Base-by-base conservation (phyloP, 768 basidiomycete genomes). In the Suillus occidentalis region DNA sequence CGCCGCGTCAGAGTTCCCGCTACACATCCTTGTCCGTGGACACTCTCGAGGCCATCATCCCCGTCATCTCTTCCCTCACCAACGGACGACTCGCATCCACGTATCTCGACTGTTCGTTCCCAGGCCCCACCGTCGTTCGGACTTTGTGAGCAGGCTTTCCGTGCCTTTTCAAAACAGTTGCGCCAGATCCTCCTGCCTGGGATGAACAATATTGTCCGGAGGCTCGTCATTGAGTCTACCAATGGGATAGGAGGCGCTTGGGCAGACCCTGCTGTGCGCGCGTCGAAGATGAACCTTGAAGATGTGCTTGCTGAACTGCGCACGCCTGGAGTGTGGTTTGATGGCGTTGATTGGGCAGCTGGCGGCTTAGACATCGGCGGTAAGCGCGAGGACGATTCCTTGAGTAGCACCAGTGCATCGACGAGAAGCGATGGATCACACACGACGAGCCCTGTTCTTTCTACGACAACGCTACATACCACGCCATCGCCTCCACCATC, bases 381-480 rank as follows among this genome's bases (percentile, higher is more conserved):
- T 28, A 72, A 67, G 22, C 52, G 83, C 49, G 84, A 85, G 56
- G 84, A 84, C 62, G 83, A 85, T 65, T 80, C 85, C 3, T 80
- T 78, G 34, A 81, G 82, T 63, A 77, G 69, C 31, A 73, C 71
- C 22, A 78, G 75, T 60, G 73, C 81, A 18, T 81, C 83, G 28
- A 81, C 81, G n/a, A 80, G 80, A 58, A 83, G 81, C 52, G 81
- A 81, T 59, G 81, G 79, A 9, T 88, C 87, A 6, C 87, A 88
- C 25, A 80, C 73, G 66, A 91, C 90, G 22, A 91, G 89, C 67
- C 91, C 90, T 0, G 89, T 91, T 4, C 72, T 91, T 34, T 90
- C 89, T 14, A 89, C 89, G 1, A 85, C 88, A 9, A 92, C 90
- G 8, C 71, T 92, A 37, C 87, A 88, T 66, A 92, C 90, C n/a